Evolutionary conservation across 805 yeast genomes (phyloP).

Genomic region (Debaryomyces castellii): DNA sequence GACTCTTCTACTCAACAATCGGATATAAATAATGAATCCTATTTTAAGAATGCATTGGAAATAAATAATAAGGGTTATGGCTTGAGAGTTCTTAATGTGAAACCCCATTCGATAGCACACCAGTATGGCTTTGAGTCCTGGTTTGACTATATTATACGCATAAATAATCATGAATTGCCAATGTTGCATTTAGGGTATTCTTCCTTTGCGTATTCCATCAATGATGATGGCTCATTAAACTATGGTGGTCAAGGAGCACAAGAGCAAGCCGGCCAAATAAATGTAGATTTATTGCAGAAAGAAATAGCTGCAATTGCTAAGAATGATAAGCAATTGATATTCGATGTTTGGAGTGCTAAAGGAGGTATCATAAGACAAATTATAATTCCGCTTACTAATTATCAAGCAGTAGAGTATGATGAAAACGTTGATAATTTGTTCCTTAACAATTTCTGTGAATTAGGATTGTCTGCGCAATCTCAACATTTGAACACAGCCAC

Average conservation of each 20-base stretch:
- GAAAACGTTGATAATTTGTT: conserved; percentile 12
- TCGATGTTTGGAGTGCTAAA: conserved; percentile 84
- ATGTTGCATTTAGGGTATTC: conserved; percentile 34
- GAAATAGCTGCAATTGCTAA: conserved; percentile 38
- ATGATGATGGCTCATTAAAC: conserved; percentile 40
- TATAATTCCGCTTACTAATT: conserved; percentile 18
- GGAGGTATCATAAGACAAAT: conserved; percentile 58
- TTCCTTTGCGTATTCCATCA: conserved; percentile 28
- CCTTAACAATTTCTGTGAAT: conserved; percentile 39
- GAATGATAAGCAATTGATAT: conserved; percentile 38
- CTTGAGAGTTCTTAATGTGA: conserved; percentile 36
- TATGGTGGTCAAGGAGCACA: conserved; percentile 33
- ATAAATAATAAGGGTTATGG: conserved; percentile 42
- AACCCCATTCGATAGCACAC: conserved; percentile 37
- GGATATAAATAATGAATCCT: conserved; percentile 25
- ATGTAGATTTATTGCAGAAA: conserved; percentile 42
- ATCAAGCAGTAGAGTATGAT: background rate
- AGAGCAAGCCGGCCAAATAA: conserved; percentile 36
- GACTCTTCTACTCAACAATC: conserved; percentile 23
- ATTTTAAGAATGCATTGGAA: conserved; percentile 30
- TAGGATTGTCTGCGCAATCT: conserved; percentile 75
- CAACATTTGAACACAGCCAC: conserved; percentile 74
- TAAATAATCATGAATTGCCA: conserved; percentile 67
- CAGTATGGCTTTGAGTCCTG: conserved; percentile 62
- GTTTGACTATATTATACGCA: conserved; percentile 83